Evolutionary conservation across 306 rosid species (phyloP).

Genomic region (Acmispon strigosus): DNA sequence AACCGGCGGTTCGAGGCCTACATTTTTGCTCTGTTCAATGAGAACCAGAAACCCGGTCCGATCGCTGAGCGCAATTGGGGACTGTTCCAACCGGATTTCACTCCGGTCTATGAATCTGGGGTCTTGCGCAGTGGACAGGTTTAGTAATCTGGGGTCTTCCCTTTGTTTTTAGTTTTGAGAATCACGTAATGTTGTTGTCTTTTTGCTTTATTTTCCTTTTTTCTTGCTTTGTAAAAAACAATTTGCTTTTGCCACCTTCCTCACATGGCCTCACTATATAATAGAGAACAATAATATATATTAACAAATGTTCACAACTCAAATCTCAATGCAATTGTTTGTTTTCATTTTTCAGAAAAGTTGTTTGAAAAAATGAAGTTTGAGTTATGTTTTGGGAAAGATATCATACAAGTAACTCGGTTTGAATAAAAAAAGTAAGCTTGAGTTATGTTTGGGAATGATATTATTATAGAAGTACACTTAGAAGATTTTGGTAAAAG

Average conservation of each 20-base stretch:
- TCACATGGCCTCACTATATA: background rate
- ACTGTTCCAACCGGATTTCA: constrained; percentile 58
- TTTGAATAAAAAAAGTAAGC: too few species aligned
- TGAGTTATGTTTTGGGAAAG: too few species aligned
- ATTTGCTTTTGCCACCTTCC: background rate
- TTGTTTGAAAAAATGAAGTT: too few species aligned
- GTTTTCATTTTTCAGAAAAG: background rate
- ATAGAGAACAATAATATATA: too few species aligned
- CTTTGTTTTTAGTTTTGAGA: background rate
- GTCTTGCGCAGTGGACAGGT: constrained; percentile 47
- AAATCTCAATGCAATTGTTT: background rate
- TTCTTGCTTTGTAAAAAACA: background rate
- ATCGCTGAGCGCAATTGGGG: constrained; percentile 84
- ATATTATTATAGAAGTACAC: too few species aligned
- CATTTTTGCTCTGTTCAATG: constrained; percentile 66
- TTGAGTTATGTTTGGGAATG: too few species aligned
- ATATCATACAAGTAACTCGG: too few species aligned
- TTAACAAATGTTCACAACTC: background rate
- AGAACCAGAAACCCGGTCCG: constrained; percentile 90
- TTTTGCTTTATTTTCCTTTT: background rate
- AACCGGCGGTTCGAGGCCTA: constrained; percentile 62
- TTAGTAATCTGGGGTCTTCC: background rate
- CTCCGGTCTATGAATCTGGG: constrained; percentile 70
- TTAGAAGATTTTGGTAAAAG: too few species aligned
- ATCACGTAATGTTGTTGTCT: background rate